Base-by-base conservation (phyloP, 2,329 filamentous ascomycete genomes). In the Neonectria punicea region DNA sequence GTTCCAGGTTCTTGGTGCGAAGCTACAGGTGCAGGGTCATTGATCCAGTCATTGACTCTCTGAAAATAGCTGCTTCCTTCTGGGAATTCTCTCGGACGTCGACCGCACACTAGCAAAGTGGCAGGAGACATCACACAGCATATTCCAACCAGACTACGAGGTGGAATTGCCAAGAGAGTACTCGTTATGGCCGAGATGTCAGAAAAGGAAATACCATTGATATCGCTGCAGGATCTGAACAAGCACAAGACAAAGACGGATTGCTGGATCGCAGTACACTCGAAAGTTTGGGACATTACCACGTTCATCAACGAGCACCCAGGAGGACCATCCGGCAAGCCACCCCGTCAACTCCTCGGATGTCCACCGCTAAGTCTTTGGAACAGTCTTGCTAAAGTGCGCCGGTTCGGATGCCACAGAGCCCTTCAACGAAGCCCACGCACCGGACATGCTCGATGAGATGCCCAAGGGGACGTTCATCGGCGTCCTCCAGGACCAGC, bases 251-350 rank as follows among this genome's bases (percentile, higher is more conserved):
- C 13, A 70, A 80, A 36, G 72, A 82, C 57, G 77, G 74, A 89
- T 69, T 85, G 86, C 71, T 93, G 91, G 91, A 86, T 92, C 63
- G 89, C 91, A 18, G 85, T 93, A 22, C 86, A 92, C 75, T 85
- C 86, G 50, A 85, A 86, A 71, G 89, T 92, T 30, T 93, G 90
- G 84, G 89, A 93, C 74, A 80, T 93, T 53, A 90, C 89, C 3
- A 84, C 88, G 2, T 93, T 93, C 70, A 81, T 90, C 16, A 69
- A 75, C 28, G 71, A 76, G 44, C 80, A 81, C 43, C 80, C 80
- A 1, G 80, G 80, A 10, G 80, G 80, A 1, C 68, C 75, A 5
- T 72, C 65, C 78, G 78, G 78, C 76, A 55, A 61, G 71, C 61
- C 6, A 50, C 30, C 28, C 16, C 22, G 30, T 16, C 46, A 22